These are phyloP conservation scores for Groenewaldozyma salmanticensis DNA, from an alignment of 805 yeast genomes.

Conservation along the genomic window DNA sequence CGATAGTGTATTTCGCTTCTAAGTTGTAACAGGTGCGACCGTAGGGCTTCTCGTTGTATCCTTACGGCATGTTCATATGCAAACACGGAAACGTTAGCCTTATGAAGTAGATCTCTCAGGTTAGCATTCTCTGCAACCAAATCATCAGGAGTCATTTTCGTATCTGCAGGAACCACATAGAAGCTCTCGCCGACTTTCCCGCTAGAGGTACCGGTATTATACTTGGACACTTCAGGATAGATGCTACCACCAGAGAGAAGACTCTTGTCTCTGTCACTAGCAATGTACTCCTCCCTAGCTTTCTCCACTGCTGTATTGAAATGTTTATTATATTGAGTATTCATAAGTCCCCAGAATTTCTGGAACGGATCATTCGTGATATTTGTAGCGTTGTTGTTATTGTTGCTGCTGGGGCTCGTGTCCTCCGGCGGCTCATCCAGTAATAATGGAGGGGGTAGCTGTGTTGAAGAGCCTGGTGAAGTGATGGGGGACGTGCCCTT, in stretches of 20 bases:
- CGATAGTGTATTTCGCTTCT: slow-evolving; percentile 31
- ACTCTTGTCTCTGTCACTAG: no score
- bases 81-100: slow-evolving; percentile 15
- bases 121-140: slow-evolving; percentile 27
- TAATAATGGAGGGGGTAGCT: background rate
- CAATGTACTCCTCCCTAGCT: slow-evolving; percentile 9
- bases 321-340: slow-evolving; percentile 10
- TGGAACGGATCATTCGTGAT: slow-evolving; percentile 20
- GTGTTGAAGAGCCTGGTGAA: background rate
- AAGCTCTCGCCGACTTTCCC: slow-evolving; percentile 20
- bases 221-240: no score
- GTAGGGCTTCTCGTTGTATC: slow-evolving; percentile 23
- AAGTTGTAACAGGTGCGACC: slow-evolving; percentile 25
- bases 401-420: slow-evolving; percentile 1
- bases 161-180: slow-evolving; percentile 27
- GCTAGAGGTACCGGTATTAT: background rate
- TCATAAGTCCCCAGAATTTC: slow-evolving; percentile 16
- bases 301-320: slow-evolving; percentile 13
- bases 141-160: slow-evolving; percentile 25
- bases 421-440: no score
- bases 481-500: slow-evolving; percentile 4
- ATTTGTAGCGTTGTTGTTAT: slow-evolving; percentile 3
- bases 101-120: slow-evolving; percentile 22
- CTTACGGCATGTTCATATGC: slow-evolving; percentile 23
- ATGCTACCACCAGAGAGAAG: no score